phyloP scores from a whole-genome alignment of 192 early-diverging fungal species.

The Coemansia sp. region DNA sequence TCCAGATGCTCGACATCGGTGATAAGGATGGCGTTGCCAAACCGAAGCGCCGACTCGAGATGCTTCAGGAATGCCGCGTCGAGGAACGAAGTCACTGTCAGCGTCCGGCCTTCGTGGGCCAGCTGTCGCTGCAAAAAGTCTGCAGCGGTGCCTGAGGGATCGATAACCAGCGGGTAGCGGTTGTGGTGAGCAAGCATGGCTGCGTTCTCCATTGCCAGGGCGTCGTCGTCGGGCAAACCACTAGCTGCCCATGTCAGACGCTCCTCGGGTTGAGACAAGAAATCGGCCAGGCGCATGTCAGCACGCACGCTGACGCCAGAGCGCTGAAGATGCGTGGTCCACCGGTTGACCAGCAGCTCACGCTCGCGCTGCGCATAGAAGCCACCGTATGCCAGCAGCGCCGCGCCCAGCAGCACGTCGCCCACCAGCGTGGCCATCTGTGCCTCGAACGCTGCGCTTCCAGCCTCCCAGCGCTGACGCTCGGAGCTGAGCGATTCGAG shows the following conservation, averaged over 20 bases:
- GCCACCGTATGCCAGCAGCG: conserved; percentile 96
- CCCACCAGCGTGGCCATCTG: conserved; percentile 99
- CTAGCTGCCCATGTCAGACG: conserved; percentile 87
- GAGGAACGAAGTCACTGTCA: conserved; percentile 95
- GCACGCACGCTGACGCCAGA: conserved; percentile 67
- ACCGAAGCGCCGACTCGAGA: conserved; percentile 94
- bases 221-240: conserved; percentile 80
- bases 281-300: conserved; percentile 85
- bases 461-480: conserved; percentile 86
- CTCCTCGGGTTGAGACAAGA: conserved; percentile 89
- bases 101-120: conserved; percentile 58
- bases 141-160: conserved; percentile 93
- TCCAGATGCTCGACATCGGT: conserved; percentile 97
- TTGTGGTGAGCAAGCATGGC: conserved; percentile 95
- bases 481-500: conserved; percentile 89
- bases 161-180: conserved; percentile 96
- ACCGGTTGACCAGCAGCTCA: conserved; percentile 72
- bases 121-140: conserved; percentile 76
- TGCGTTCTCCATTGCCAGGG: conserved; percentile 95
- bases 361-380: conserved; percentile 98
- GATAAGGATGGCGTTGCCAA: conserved; percentile 96
- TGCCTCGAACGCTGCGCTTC: conserved; percentile 85
- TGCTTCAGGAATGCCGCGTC: conserved; percentile 97
- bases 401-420: conserved; percentile 88
- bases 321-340: conserved; percentile 64